phyloP scores from a whole-genome alignment of 1,284 basidiomycete genomes.

The Schizophyllum commune region DNA sequence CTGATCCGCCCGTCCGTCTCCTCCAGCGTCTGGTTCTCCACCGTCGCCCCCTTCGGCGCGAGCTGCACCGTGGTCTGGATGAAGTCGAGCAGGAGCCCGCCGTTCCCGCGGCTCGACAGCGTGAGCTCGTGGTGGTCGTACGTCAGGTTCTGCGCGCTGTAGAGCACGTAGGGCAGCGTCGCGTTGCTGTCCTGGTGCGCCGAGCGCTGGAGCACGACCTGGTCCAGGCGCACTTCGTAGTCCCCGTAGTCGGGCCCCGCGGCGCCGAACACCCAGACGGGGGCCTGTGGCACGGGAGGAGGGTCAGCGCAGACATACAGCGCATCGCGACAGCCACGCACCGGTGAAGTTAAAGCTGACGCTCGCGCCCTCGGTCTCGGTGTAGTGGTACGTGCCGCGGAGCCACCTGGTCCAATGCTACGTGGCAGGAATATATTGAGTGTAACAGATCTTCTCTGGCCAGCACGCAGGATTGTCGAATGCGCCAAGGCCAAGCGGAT shows the following conservation, averaged over 20 bases:
- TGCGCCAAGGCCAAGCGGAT: too few species aligned
- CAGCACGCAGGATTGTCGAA: too few species aligned
- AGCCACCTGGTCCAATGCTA: too few species aligned
- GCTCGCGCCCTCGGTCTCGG: conserved; percentile 23
- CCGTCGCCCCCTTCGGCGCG: conserved; percentile 28
- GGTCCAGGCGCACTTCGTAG: conserved; percentile 29
- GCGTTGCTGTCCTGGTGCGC: conserved; percentile 21
- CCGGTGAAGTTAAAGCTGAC: conserved; percentile 33
- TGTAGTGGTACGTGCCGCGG: conserved; percentile 33
- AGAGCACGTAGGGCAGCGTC: conserved; percentile 25
- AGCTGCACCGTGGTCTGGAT: conserved; percentile 28
- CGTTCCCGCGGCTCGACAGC: conserved; percentile 24
- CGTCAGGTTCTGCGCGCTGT: conserved; percentile 23
- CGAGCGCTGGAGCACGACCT: conserved; percentile 17
- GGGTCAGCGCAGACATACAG: neutral
- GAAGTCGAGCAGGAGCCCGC: conserved; percentile 30
- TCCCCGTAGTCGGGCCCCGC: conserved; percentile 32
- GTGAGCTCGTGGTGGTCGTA: conserved; percentile 28
- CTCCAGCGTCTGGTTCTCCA: conserved; percentile 29
- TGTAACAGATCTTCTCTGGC: too few species aligned
- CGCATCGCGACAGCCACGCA: conserved; percentile 9
- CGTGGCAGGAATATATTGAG: too few species aligned
- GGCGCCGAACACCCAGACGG: conserved; percentile 29
- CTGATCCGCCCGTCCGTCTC: conserved; percentile 27
- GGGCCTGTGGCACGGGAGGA: conserved; percentile 21